phyloP scores from a whole-genome alignment of 106 monocot species.

The Allium sativum region DNA sequence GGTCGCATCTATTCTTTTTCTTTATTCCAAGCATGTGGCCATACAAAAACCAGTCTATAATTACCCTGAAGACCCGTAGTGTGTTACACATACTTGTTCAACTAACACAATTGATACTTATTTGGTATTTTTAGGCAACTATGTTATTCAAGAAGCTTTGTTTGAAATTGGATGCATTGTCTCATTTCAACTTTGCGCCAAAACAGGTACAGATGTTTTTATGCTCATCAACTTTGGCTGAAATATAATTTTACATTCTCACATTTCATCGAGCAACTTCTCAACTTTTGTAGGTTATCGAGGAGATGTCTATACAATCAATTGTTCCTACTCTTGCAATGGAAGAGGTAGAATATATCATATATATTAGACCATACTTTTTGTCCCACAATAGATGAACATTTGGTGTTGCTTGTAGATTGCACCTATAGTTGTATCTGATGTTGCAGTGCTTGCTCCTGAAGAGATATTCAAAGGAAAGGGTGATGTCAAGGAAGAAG shows the following conservation, averaged over 20 bases:
- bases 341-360: slow-evolving; percentile 27
- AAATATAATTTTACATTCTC: not conserved
- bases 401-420: slow-evolving; percentile 29
- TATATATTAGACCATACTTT: too few species aligned
- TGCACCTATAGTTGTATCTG: slow-evolving; percentile 85
- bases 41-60: too few species aligned
- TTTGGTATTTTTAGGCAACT: too few species aligned
- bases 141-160: slow-evolving; percentile 73
- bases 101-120: too few species aligned
- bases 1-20: too few species aligned
- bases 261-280: not conserved
- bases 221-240: slow-evolving; percentile 1
- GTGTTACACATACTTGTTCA: too few species aligned
- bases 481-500: slow-evolving; percentile 85
- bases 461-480: slow-evolving; percentile 89
- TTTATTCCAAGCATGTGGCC: too few species aligned
- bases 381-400: too few species aligned
- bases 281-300: slow-evolving; percentile 52
- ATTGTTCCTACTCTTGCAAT: slow-evolving; percentile 90
- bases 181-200: slow-evolving; percentile 89
- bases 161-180: slow-evolving; percentile 76
- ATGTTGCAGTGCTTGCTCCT: slow-evolving; percentile 96
- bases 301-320: slow-evolving; percentile 79
- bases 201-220: slow-evolving; percentile 95
- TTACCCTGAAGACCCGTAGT: too few species aligned